These are phyloP conservation scores for Amanita thiersii DNA, from an alignment of 768 basidiomycete species.

Conservation along the genomic window DNA sequence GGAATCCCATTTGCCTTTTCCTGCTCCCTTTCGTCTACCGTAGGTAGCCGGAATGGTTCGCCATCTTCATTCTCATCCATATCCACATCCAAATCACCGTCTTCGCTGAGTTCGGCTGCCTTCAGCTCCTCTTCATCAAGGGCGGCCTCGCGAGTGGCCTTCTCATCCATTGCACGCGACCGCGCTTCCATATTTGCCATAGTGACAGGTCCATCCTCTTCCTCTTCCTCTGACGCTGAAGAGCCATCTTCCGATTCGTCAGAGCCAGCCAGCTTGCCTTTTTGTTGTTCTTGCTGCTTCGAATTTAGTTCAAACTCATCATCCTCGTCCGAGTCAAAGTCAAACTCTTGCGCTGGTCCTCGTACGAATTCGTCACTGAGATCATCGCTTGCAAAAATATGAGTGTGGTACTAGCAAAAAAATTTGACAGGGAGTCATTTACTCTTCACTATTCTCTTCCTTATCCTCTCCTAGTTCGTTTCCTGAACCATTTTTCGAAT, in stretches of 20 bases:
- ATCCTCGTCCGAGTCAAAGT: constrained; percentile 57
- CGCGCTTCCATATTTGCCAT: constrained; percentile 77
- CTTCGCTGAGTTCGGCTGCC: constrained; percentile 39
- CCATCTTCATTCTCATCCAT: constrained; percentile 36
- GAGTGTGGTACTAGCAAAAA: constrained; percentile 5
- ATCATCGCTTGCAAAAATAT: constrained; percentile 10
- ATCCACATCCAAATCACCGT: constrained; percentile 28
- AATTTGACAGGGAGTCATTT: background rate
- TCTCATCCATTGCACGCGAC: constrained; percentile 68
- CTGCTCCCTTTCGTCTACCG: constrained; percentile 60
- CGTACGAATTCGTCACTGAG: constrained; percentile 42
- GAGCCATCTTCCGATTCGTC: constrained; percentile 29
- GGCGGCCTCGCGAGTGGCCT: constrained; percentile 58
- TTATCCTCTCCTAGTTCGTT: constrained; percentile 45
- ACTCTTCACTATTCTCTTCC: constrained; percentile 38
- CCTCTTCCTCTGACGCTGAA: constrained; percentile 34
- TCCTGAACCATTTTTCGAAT: constrained; percentile 28
- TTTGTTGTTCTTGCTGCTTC: constrained; percentile 48
- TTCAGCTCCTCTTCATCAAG: constrained; percentile 62
- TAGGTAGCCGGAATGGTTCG: constrained; percentile 57
- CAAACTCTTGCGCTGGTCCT: constrained; percentile 50
- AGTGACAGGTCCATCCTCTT: constrained; percentile 49
- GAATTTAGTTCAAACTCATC: constrained; percentile 28
- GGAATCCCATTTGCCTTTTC: constrained; percentile 64
- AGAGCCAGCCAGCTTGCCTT: constrained; percentile 43